Evolutionary conservation across 306 rosid species (phyloP).

Genomic region (Malus orientalis): DNA sequence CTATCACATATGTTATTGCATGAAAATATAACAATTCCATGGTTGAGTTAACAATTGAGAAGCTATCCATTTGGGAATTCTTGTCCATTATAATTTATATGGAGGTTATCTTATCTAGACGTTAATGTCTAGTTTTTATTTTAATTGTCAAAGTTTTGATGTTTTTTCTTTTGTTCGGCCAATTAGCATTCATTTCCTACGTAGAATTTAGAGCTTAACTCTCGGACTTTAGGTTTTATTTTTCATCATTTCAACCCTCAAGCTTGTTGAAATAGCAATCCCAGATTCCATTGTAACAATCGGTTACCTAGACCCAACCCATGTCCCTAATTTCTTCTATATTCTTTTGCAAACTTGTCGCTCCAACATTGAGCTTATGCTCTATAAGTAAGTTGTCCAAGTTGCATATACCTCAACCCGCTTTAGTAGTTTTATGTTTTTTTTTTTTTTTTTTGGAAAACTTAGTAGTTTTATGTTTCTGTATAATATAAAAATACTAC

Average conservation of each 20-base stretch:
- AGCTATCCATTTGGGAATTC: neutral
- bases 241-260: neutral
- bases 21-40: neutral
- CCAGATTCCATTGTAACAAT: neutral
- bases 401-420: conserved; percentile 8
- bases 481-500: conserved; percentile 6
- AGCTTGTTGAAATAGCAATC: too few relatives aligned
- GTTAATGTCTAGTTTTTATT: neutral
- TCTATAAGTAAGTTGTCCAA: neutral
- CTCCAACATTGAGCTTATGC: neutral
- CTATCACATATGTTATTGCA: neutral
- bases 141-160: neutral
- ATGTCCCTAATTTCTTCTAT: neutral
- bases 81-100: neutral
- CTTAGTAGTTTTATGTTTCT: neutral
- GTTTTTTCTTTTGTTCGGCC: neutral
- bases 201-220: too few relatives aligned
- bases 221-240: neutral
- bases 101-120: neutral
- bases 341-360: neutral
- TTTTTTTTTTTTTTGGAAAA: too few relatives aligned
- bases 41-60: neutral
- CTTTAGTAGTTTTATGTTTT: neutral
- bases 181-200: neutral
- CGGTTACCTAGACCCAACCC: neutral